Conservation (phyloP, 2,329 filamentous ascomycete genomes). For the Ophiostoma pallidulum region DNA sequence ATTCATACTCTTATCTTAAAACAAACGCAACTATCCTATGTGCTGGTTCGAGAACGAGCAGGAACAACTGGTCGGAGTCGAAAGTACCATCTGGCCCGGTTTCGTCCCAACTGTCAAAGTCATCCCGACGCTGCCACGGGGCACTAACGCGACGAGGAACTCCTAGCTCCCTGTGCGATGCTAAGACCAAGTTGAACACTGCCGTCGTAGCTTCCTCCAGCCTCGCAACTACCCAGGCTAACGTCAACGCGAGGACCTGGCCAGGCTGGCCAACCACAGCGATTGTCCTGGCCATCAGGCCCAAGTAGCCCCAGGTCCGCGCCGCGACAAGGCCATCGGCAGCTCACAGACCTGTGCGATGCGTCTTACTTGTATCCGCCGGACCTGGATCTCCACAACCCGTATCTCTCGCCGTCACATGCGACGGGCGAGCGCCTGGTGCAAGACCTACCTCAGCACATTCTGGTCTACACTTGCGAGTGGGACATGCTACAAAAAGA, state of each 20-base stretch:
- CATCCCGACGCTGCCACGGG: too few relatives aligned
- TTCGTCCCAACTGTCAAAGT: too few relatives aligned
- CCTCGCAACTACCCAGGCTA: slow-evolving; percentile 10
- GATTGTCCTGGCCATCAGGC: slow-evolving; percentile 8
- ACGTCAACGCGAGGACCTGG: slow-evolving; percentile 17
- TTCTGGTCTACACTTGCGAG: slow-evolving; percentile 54
- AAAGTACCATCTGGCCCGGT: too few relatives aligned
- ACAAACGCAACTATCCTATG: too few relatives aligned
- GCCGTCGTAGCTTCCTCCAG: too few relatives aligned
- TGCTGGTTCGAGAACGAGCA: too few relatives aligned
- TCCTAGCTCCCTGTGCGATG: too few relatives aligned
- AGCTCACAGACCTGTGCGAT: slow-evolving; percentile 53
- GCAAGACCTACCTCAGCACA: slow-evolving; percentile 37
- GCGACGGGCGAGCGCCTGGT: slow-evolving; percentile 43
- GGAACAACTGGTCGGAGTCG: too few relatives aligned
- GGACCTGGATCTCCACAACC: slow-evolving; percentile 38
- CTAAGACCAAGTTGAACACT: too few relatives aligned
- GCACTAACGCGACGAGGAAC: too few relatives aligned
- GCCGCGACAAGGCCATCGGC: not conserved
- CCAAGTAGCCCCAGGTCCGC: not conserved
- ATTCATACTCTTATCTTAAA: too few relatives aligned
- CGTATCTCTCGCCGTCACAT: slow-evolving; percentile 48
- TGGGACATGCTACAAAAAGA: slow-evolving; percentile 25
- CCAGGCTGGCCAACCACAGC: slow-evolving; percentile 14
- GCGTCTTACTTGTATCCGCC: slow-evolving; percentile 50